A percentile compares a stretch with the other conserved stretches of the same genome.
phyloP scores from a whole-genome alignment of 108 stramenopile species.

The Fistulifera pelliculosa region DNA sequence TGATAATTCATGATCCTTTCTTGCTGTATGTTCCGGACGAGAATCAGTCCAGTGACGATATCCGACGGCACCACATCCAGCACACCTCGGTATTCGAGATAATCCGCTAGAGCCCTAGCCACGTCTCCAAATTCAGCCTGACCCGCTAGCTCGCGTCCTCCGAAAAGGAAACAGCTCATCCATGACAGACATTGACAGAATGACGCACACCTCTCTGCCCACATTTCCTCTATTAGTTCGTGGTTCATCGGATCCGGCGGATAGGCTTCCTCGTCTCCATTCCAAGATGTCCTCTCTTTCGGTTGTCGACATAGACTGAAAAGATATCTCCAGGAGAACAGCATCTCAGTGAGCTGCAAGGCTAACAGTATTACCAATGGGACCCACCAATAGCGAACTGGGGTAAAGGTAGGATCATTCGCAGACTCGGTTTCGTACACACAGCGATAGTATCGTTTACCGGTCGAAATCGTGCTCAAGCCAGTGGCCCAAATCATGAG shows the following conservation, averaged over 20 bases:
- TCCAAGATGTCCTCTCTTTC: background rate
- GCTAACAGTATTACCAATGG: conserved; percentile 13
- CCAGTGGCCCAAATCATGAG: conserved; percentile 3
- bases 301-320: conserved; percentile 6
- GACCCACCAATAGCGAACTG: conserved; percentile 19
- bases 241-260: conserved; percentile 6
- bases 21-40: conserved; percentile 68
- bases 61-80: conserved; percentile 80
- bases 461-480: background rate
- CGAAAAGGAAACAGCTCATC: conserved; percentile 78
- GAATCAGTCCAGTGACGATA: conserved; percentile 59
- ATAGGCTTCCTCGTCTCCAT: background rate
- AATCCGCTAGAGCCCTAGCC: conserved; percentile 71
- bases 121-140: conserved; percentile 44
- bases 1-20: conserved; percentile 43
- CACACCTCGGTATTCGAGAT: conserved; percentile 61
- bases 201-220: conserved; percentile 48
- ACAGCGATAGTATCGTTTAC: background rate
- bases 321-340: conserved; percentile 18
- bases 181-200: conserved; percentile 50
- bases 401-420: background rate
- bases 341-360: conserved; percentile 23
- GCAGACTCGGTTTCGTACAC: background rate
- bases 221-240: conserved; percentile 47
- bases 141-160: conserved; percentile 53